Base-by-base conservation (phyloP, 208 protist species). In the Zelonia costaricensis region DNA sequence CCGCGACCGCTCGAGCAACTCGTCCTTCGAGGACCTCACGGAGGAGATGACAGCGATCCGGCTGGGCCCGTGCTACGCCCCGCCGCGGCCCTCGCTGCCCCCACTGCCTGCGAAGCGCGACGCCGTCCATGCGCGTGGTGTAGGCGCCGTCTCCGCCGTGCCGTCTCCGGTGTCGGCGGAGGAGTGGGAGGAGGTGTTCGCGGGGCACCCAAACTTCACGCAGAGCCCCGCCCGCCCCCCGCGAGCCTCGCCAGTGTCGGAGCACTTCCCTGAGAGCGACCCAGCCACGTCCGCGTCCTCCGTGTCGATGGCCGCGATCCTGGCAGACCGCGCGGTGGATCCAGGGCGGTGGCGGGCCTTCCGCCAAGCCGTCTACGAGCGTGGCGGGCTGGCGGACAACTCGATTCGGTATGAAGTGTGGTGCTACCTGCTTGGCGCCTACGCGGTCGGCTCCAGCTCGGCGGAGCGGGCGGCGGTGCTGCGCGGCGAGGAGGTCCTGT, bases 361-460 rank as follows among this genome's bases (percentile, higher is more conserved):
- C 20, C 66, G 66, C 10, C 46, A 40, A 27, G 36, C 63, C 16
- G 56, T 91, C 1, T 76, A 72, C 16, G 69, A 61, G 43, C 62
- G 61, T 22, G 53, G 66, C 9, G 66, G 66, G 12, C 31, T 72
- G 38, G 42, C 30, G 0, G 57, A 72, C 51, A 16, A 15, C 23
- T 42, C 27, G 23, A 59, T 95, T 20, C 77, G 89, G 12, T 63
- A 82, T 27, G 67, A 91, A 65, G 83, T 94, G 22, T 97, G 92
- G 90, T 73, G 62, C 33, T 91, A 83, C 72, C 53, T 93, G 35
- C 74, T 97, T 6, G 64, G 65, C 10, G 69, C 82, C 23, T 94
- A 88, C 71, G 33, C 68, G 4, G 42, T 72, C 5, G 53, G 65
- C 20, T 73, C 75, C 16, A 77, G 69, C 2, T 51, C 54, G 39